Conservation (phyloP, 768 basidiomycete genomes). For the Tricholomella constricta region DNA sequence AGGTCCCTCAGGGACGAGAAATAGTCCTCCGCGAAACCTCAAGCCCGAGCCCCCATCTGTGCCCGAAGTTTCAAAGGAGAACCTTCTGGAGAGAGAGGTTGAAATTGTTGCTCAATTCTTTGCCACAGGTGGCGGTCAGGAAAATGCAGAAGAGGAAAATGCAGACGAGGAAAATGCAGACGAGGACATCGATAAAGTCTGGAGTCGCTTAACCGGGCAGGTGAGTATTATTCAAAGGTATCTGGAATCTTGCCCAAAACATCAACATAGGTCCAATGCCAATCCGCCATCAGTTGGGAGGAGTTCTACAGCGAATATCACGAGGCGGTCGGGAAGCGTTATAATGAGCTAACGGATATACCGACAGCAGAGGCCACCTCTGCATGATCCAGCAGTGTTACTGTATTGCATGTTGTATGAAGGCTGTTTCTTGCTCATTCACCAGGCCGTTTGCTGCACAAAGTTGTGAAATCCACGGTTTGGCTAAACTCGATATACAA, state of each 20-base stretch:
- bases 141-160: slow-evolving; percentile 35
- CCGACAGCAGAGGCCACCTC: slow-evolving; percentile 1
- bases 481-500: not conserved
- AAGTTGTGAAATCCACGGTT: not conserved
- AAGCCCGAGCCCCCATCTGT: not conserved
- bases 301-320: slow-evolving; percentile 51
- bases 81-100: slow-evolving; percentile 39
- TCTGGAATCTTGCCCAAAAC: slow-evolving; percentile 1
- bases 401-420: not conserved
- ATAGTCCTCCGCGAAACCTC: not conserved
- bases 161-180: slow-evolving; percentile 41
- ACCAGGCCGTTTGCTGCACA: not conserved
- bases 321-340: slow-evolving; percentile 42
- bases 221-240: slow-evolving; percentile 31
- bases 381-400: slow-evolving; percentile 7
- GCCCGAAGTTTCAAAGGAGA: slow-evolving; percentile 3
- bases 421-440: not conserved
- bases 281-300: slow-evolving; percentile 47
- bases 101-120: slow-evolving; percentile 57
- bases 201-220: slow-evolving; percentile 48
- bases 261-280: slow-evolving; percentile 37
- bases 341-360: slow-evolving; percentile 28
- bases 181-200: slow-evolving; percentile 39
- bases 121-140: slow-evolving; percentile 42
- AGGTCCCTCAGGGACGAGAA: not conserved